These are phyloP conservation scores for Artemisia argyi DNA, from an alignment of 129 eudicot genomes.

Conservation along the genomic window DNA sequence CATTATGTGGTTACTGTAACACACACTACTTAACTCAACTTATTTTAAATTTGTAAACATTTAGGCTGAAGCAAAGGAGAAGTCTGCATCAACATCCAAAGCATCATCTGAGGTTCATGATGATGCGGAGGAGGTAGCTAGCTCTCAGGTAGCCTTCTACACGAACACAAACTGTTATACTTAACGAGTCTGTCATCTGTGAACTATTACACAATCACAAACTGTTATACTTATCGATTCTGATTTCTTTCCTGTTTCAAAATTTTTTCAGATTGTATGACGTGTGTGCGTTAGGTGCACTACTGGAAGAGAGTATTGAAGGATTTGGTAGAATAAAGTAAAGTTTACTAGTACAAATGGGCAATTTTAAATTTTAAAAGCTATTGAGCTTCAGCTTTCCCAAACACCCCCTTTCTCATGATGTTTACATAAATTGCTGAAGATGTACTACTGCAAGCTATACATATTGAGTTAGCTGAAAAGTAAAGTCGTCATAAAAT, in stretches of 20 bases:
- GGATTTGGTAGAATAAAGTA: constrained; percentile 9
- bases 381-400: no score
- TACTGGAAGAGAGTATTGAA: not conserved
- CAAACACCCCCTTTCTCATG: no score
- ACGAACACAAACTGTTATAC: not conserved
- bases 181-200: not conserved
- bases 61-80: constrained; percentile 28
- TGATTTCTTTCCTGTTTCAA: not conserved
- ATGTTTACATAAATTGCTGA: no score
- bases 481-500: not conserved
- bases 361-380: no score
- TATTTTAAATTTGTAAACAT: not conserved
- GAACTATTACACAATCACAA: no score
- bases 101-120: constrained; percentile 42
- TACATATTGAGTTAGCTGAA: constrained; percentile 5
- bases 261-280: not conserved
- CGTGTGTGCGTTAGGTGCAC: not conserved
- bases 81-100: constrained; percentile 36
- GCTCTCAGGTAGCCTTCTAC: constrained; percentile 36
- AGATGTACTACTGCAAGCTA: constrained; percentile 3
- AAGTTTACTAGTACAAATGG: not conserved
- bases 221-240: not conserved
- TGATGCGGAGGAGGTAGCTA: constrained; percentile 48
- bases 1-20: not conserved
- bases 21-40: not conserved